A percentile compares a stretch with the other conserved stretches of the same genome.
Conservation (phyloP, 176 grass and related monocot genomes). For the Musa schizocarpa region DNA sequence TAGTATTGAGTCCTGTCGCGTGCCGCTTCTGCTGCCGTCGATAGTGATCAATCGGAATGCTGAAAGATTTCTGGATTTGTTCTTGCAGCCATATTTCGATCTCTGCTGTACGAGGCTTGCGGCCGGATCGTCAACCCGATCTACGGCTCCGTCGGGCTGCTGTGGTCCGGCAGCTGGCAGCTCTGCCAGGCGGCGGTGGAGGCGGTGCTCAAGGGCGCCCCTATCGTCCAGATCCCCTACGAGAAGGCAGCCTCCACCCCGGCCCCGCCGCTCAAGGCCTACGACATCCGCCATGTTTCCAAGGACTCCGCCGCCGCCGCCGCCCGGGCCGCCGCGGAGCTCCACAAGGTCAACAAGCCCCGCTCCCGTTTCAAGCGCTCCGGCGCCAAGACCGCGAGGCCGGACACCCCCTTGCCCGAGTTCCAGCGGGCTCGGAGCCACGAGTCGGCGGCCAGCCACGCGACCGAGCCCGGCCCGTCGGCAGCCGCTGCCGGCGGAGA, state of each 20-base stretch:
- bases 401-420: neutral
- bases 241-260: slow-evolving; percentile 17
- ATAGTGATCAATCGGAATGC: too few relatives aligned
- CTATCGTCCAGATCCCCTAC: slow-evolving; percentile 29
- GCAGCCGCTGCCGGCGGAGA: neutral
- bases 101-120: slow-evolving; percentile 48
- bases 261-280: slow-evolving; percentile 13
- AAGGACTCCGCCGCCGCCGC: slow-evolving; percentile 5
- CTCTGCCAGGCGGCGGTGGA: slow-evolving; percentile 49
- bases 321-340: neutral
- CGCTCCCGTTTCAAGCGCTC: slow-evolving; percentile 41
- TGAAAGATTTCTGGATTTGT: neutral
- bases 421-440: slow-evolving; percentile 14
- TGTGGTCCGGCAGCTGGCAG: slow-evolving; percentile 45
- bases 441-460: slow-evolving; percentile 37
- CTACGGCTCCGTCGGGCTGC: slow-evolving; percentile 48
- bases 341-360: slow-evolving; percentile 29
- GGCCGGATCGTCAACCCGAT: slow-evolving; percentile 51
- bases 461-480: neutral
- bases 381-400: slow-evolving; percentile 5
- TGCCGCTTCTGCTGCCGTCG: neutral
- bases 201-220: slow-evolving; percentile 48
- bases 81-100: slow-evolving; percentile 42
- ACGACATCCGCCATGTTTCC: slow-evolving; percentile 47
- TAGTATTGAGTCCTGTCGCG: neutral